These are phyloP conservation scores for Raffaelea albimanens DNA, from an alignment of 2,329 filamentous ascomycete species.

Conservation along the genomic window DNA sequence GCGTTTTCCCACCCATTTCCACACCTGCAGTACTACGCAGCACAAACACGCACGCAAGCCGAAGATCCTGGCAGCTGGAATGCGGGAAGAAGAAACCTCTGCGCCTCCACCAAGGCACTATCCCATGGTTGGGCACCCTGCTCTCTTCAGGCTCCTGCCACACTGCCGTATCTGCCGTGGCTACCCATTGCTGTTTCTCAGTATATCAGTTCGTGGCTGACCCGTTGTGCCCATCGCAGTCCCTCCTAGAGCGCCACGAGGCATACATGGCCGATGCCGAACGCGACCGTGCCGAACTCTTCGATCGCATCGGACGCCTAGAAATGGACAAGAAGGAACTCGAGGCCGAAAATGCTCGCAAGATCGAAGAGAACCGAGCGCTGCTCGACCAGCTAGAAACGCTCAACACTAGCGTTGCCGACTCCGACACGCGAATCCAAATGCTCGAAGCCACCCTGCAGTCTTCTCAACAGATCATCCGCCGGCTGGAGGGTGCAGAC, in stretches of 20 bases:
- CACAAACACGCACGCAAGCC: no score
- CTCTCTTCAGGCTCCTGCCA: no score
- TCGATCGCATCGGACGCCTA: constrained; percentile 62
- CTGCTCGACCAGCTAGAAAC: constrained; percentile 77
- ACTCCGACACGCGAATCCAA: constrained; percentile 73
- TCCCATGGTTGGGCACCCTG: no score
- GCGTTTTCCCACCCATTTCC: no score
- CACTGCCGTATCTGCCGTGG: not conserved
- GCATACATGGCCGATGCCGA: constrained; percentile 89
- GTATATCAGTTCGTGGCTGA: not conserved
- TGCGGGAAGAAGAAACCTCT: not conserved
- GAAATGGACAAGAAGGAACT: constrained; percentile 65
- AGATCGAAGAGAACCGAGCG: constrained; percentile 72
- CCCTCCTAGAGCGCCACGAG: constrained; percentile 84
- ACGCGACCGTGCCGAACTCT: constrained; percentile 67
- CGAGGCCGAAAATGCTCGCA: constrained; percentile 66
- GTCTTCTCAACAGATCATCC: constrained; percentile 67
- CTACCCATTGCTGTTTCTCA: not conserved
- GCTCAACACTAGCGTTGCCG: constrained; percentile 67
- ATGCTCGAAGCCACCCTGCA: constrained; percentile 67
- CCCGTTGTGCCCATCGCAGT: constrained; percentile 55
- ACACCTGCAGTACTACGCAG: no score
- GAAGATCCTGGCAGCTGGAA: not conserved
- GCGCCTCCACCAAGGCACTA: no score
- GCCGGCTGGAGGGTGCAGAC: constrained; percentile 64